Evolutionary conservation across 2,329 filamentous ascomycete genomes (phyloP), one percentile per base, ranked within the genome.

Genomic region (Alternaria atra): DNA sequence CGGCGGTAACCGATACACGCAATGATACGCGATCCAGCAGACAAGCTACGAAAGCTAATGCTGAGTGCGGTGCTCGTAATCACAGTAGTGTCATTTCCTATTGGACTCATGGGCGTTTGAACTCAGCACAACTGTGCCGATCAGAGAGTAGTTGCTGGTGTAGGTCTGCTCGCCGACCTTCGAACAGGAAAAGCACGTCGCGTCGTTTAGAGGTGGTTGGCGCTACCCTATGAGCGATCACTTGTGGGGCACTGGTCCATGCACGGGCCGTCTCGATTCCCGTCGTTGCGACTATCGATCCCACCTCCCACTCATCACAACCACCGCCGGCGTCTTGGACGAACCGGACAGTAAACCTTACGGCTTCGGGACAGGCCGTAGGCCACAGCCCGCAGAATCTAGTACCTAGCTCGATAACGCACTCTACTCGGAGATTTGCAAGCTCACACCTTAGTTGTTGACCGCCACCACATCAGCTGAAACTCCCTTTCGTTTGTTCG

Each of bases 331-430:
- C 46, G 48, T 42, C 54, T 30, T 34, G 20, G n/a, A n/a, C 10
- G 29, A 54, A 23, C 44, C 44, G 44, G 44, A 44, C 52, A 60
- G 40, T 44, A 37, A 48, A 34, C 27, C 40, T 48, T 55, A 42
- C 57, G 37, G 32, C n/a, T 55, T 34, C 56, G 43, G 56, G 56
- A 59, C 51, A 59, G 51, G 35, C 56, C 56, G 51, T 44, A 37
- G 51, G 23, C 46, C 30, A 37, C 29, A 17, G 51, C 23, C 25
- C 7, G 39, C 39, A n/a, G 51, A n/a, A 15, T 29, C 39, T 44
- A 43, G 20, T 34, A 42, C 39, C n/a, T 42, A 30, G 27, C 17
- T 30, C 15, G 51, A 53, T 20, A 42, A 13, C 20, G 51, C 27
- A 25, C 29, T 37, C 51, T 44, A 17, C 51, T 34, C 51, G 25